phyloP scores from a whole-genome alignment of 768 basidiomycete species.

The Boletus rufocinnamomeus region DNA sequence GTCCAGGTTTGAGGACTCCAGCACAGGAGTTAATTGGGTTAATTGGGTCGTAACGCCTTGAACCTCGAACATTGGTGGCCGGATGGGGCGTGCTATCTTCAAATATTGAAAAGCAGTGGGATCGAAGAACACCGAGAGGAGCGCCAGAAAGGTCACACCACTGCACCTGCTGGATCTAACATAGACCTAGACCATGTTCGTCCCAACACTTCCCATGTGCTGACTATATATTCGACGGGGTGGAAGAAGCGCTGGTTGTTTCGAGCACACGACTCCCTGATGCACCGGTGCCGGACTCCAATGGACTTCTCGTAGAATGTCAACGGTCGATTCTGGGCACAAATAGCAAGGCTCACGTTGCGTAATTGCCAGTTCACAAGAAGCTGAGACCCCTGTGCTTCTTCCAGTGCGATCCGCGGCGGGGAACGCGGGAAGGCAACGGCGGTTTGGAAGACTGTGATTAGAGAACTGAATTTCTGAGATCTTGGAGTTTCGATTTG shows the following conservation, averaged over 20 bases:
- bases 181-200: neutral
- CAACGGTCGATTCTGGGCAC: neutral
- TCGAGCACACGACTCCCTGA: neutral
- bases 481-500: neutral
- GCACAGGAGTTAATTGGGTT: neutral
- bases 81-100: slow-evolving; percentile 42
- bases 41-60: neutral
- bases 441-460: neutral
- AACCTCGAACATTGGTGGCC: neutral
- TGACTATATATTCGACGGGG: neutral
- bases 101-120: slow-evolving; percentile 54
- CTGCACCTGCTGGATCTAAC: neutral
- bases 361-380: neutral
- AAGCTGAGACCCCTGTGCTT: too few relatives aligned
- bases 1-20: neutral
- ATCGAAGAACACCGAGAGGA: slow-evolving; percentile 40
- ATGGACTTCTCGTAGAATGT: neutral
- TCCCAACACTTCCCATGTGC: neutral
- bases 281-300: neutral
- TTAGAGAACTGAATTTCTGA: neutral
- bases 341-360: neutral
- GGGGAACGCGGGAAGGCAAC: neutral
- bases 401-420: neutral
- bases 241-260: neutral
- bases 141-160: neutral